phyloP scores from a whole-genome alignment of 768 basidiomycete genomes.

The Leccinum sublutescens region DNA sequence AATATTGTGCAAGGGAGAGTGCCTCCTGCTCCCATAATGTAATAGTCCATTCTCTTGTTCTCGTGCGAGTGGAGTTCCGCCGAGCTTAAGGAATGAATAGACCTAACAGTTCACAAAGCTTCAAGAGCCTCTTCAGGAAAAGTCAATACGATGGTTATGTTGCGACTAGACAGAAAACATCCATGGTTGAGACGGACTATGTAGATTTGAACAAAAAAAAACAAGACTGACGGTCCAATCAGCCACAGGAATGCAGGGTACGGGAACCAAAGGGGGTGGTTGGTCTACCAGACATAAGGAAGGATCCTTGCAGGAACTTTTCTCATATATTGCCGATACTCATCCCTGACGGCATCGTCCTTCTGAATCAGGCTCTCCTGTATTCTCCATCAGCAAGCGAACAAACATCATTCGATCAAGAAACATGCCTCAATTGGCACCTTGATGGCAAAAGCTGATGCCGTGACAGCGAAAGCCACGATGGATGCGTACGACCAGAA shows the following conservation, averaged over 20 bases:
- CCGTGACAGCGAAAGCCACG: conserved; percentile 16
- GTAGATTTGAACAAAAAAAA: neutral
- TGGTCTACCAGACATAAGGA: conserved; percentile 25
- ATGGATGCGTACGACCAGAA: conserved; percentile 34
- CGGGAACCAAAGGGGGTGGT: neutral
- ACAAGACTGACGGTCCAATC: neutral
- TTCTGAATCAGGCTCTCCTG: conserved; percentile 31
- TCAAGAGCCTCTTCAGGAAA: neutral
- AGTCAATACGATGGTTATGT: neutral
- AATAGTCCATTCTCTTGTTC: neutral
- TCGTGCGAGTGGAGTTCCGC: neutral
- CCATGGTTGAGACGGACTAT: neutral
- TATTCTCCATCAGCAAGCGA: neutral
- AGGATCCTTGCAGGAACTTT: conserved; percentile 28
- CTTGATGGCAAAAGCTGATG: conserved; percentile 26
- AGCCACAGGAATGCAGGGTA: neutral
- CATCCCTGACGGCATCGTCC: conserved; percentile 18
- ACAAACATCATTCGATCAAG: neutral
- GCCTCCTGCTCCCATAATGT: neutral
- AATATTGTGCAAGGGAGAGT: neutral
- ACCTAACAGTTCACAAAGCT: neutral
- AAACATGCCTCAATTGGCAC: conserved; percentile 32
- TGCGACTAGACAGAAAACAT: neutral
- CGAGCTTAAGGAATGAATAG: neutral
- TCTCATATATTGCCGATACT: conserved; percentile 30